These are phyloP conservation scores for Graphilbum fragrans DNA, from an alignment of 2,329 filamentous ascomycete species.

Conservation along the genomic window DNA sequence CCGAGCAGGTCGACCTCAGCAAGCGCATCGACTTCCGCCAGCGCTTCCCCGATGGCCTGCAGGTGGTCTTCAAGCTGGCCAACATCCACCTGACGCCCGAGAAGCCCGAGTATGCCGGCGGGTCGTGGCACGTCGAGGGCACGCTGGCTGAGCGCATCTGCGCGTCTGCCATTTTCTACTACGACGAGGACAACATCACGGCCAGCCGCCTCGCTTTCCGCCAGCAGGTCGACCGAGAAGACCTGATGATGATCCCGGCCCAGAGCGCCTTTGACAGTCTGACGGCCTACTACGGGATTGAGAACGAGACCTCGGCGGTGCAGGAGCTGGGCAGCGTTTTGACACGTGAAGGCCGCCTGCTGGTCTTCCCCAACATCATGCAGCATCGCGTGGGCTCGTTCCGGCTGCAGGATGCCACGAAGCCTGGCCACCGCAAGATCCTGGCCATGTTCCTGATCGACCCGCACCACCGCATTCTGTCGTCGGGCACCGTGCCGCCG, in stretches of 20 bases:
- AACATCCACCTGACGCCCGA: constrained; percentile 46
- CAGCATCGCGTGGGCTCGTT: constrained; percentile 42
- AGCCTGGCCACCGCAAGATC: constrained; percentile 42
- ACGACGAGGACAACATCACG: constrained; percentile 38
- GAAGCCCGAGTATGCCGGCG: constrained; percentile 32
- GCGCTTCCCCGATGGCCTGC: constrained; percentile 24
- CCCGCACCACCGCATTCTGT: constrained; percentile 36
- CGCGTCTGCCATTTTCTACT: constrained; percentile 42
- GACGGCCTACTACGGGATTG: constrained; percentile 11
- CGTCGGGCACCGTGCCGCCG: constrained; percentile 25
- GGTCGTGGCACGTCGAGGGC: constrained; percentile 24
- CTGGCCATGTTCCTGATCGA: constrained; percentile 48
- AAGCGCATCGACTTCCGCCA: constrained; percentile 2
- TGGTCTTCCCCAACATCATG: constrained; percentile 28
- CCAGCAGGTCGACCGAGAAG: constrained; percentile 7
- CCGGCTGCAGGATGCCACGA: constrained; percentile 31
- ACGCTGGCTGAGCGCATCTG: constrained; percentile 41
- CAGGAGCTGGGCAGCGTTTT: constrained; percentile 29
- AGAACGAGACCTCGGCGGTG: constrained; percentile 13
- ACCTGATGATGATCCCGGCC: constrained; percentile 3
- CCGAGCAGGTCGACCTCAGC: background rate
- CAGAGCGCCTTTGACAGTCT: constrained; percentile 8
- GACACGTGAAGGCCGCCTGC: constrained; percentile 27
- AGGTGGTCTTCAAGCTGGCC: constrained; percentile 52
- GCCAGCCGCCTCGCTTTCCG: constrained; percentile 30